These are phyloP conservation scores for Arabidopsis arenosa DNA, from an alignment of 345 rosid genomes.

Conservation along the genomic window DNA sequence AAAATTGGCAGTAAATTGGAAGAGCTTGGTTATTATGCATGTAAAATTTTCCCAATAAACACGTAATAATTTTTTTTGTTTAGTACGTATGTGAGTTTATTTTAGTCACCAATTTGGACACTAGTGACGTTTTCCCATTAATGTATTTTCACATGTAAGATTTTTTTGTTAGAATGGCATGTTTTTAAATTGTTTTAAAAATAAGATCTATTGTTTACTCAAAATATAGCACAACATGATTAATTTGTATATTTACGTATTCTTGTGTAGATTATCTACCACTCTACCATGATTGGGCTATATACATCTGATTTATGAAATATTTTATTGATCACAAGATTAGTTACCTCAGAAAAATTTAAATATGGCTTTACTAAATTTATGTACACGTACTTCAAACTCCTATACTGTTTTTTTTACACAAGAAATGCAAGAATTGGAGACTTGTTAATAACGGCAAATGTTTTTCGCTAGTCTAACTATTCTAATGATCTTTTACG, in stretches of 20 bases:
- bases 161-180: neutral
- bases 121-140: neutral
- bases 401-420: neutral
- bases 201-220: neutral
- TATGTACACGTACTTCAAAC: slow-evolving; percentile 2
- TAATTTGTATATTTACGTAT: neutral
- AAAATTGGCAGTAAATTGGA: neutral
- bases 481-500: too few relatives aligned
- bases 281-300: too few relatives aligned
- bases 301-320: neutral
- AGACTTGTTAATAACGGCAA: neutral
- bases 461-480: too few relatives aligned
- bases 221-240: neutral
- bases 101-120: neutral
- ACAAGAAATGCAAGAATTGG: neutral
- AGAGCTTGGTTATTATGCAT: neutral
- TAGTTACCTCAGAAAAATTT: slow-evolving; percentile 10
- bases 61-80: neutral
- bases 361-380: slow-evolving; percentile 7
- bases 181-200: neutral
- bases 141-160: neutral
- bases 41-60: neutral
- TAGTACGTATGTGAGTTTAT: neutral
- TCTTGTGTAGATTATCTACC: neutral
- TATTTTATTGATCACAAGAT: slow-evolving; percentile 12